phyloP scores from a whole-genome alignment of 306 rosid species.

The Aeschynomene evenia region DNA sequence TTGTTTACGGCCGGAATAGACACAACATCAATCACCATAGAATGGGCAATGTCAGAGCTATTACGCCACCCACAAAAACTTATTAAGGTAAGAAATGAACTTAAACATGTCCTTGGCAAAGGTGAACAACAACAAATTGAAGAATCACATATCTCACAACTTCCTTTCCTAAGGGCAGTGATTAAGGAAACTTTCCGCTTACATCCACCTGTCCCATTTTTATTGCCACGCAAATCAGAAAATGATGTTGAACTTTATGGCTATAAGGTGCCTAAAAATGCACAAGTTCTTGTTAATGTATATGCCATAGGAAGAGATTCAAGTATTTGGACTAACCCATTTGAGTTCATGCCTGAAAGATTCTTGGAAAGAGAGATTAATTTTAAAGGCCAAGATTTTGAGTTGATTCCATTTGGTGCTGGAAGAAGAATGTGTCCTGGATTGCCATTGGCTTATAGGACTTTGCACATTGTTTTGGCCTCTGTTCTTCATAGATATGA shows the following conservation, averaged over 20 bases:
- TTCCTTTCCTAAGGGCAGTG: background rate
- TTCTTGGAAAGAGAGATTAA: slow-evolving; percentile 12
- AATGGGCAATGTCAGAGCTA: background rate
- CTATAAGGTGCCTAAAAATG: background rate
- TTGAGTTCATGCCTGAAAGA: slow-evolving; percentile 23
- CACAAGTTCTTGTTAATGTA: slow-evolving; percentile 1
- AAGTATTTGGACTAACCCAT: slow-evolving; percentile 15
- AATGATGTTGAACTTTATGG: background rate
- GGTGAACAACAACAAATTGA: background rate
- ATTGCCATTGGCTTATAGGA: background rate
- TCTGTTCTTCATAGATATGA: background rate
- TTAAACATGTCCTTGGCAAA: background rate
- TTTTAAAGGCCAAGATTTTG: slow-evolving; percentile 19
- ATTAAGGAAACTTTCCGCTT: slow-evolving; percentile 24
- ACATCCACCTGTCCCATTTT: slow-evolving; percentile 25
- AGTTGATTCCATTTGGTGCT: slow-evolving; percentile 31
- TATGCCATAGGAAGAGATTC: slow-evolving; percentile 29
- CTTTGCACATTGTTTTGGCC: slow-evolving; percentile 8
- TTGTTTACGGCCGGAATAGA: background rate
- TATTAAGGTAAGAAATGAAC: background rate
- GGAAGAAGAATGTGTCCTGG: slow-evolving; percentile 38
- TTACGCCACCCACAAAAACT: background rate
- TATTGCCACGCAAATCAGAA: slow-evolving; percentile 3
- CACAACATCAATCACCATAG: background rate
- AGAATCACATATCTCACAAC: background rate